phyloP scores from a whole-genome alignment of 108 stramenopile genomes.

The Asterionellopsis glacialis region DNA sequence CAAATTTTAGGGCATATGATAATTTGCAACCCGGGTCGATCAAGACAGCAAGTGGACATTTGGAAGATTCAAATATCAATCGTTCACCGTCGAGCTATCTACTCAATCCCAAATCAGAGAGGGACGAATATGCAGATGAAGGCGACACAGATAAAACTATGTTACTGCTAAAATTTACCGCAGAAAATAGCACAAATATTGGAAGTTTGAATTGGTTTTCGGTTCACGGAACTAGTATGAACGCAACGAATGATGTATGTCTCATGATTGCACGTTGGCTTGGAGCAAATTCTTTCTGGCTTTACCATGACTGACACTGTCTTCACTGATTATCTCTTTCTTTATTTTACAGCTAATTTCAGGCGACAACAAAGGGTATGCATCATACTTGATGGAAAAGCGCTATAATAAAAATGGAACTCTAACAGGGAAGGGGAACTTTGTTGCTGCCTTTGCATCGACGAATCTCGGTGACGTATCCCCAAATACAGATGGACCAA shows the following conservation, averaged over 20 bases:
- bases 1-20: conserved; percentile 27
- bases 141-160: conserved; percentile 54
- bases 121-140: conserved; percentile 27
- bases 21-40: conserved; percentile 12
- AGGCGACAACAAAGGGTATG: conserved; percentile 63
- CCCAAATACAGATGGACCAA: conserved; percentile 52
- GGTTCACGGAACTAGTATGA: conserved; percentile 59
- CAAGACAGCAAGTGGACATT: conserved; percentile 2
- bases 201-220: conserved; percentile 55
- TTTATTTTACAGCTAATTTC: conserved; percentile 20
- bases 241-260: conserved; percentile 31
- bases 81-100: conserved; percentile 50
- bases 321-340: no score
- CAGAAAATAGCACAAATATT: conserved; percentile 5
- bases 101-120: conserved; percentile 44
- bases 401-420: conserved; percentile 22
- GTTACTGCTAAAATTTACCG: conserved; percentile 28
- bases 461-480: conserved; percentile 62
- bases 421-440: conserved; percentile 34
- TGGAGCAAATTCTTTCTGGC: not conserved
- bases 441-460: conserved; percentile 57
- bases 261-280: not conserved
- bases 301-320: not conserved
- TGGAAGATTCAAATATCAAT: conserved; percentile 45
- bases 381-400: conserved; percentile 48